Evolutionary conservation across 139 green algal genomes (phyloP).

Genomic region (Coelastrella sp.): DNA sequence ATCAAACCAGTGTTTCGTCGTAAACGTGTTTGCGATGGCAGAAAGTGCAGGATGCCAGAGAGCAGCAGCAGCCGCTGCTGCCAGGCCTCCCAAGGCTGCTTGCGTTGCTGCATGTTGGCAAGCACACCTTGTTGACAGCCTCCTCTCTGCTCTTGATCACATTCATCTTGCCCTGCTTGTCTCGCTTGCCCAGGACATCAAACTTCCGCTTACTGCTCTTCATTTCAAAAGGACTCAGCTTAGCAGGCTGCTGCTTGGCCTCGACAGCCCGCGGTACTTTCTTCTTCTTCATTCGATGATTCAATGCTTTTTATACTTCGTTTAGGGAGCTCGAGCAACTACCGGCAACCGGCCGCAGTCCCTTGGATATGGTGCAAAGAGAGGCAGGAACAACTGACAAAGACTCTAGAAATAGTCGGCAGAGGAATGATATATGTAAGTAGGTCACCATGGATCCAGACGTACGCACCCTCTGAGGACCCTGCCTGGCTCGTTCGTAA

Average conservation of each 20-base stretch:
- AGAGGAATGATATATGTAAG: too few relatives aligned
- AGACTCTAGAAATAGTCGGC: neutral
- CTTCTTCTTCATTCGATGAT: slow-evolving; percentile 1
- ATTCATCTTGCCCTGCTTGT: slow-evolving; percentile 55
- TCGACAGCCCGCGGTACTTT: neutral
- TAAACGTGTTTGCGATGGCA: too few relatives aligned
- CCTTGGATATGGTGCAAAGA: neutral
- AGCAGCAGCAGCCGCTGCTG: slow-evolving; percentile 11
- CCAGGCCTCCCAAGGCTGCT: neutral
- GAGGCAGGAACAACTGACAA: neutral
- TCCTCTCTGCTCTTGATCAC: slow-evolving; percentile 62
- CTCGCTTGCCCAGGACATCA: slow-evolving; percentile 56
- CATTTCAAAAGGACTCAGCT: slow-evolving; percentile 68
- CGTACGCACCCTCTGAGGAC: neutral
- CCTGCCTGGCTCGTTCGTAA: too few relatives aligned
- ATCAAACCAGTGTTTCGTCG: neutral
- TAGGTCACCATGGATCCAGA: neutral
- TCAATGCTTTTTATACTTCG: neutral
- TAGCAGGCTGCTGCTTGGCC: slow-evolving; percentile 14
- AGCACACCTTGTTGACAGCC: slow-evolving; percentile 61
- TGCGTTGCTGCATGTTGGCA: neutral
- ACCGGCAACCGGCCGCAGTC: neutral
- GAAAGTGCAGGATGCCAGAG: neutral
- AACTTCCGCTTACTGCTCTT: slow-evolving; percentile 65
- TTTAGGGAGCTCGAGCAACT: neutral